A percentile compares a stretch with the other conserved stretches of the same genome.
Conservation (phyloP, 306 rosid species). For the Pyrus pyrifolia region DNA sequence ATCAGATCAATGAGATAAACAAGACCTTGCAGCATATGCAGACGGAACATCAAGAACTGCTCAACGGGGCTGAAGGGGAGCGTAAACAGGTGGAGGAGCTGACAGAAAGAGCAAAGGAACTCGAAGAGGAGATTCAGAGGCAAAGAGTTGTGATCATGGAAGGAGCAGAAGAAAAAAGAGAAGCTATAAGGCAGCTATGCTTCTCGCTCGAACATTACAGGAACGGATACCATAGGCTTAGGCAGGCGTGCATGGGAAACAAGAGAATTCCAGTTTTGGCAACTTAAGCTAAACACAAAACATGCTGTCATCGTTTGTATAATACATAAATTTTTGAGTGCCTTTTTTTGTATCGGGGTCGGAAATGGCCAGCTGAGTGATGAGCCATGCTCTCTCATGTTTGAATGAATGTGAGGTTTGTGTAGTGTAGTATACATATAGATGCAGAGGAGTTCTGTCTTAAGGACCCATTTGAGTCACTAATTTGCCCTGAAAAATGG, state of each 20-base stretch:
- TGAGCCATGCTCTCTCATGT: conserved; percentile 2
- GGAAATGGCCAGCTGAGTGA: not conserved
- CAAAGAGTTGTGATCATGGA: conserved; percentile 49
- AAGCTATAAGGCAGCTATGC: conserved; percentile 87
- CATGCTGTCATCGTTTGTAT: conserved; percentile 8
- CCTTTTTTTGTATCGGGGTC: conserved; percentile 2
- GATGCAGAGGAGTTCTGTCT: conserved; percentile 1
- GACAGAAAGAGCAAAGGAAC: conserved; percentile 38
- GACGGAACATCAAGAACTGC: conserved; percentile 42
- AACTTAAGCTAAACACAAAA: conserved; percentile 16
- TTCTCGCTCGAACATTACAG: conserved; percentile 83
- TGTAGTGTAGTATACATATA: not conserved
- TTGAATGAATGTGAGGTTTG: not conserved
- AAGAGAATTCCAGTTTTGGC: conserved; percentile 61
- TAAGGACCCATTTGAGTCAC: conserved; percentile 3
- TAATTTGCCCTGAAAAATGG: not conserved
- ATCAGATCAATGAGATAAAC: conserved; percentile 28
- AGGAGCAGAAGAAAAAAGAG: conserved; percentile 86
- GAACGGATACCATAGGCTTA: conserved; percentile 48
- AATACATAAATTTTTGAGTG: conserved; percentile 4
- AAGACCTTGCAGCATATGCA: conserved; percentile 44
- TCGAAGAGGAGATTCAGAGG: conserved; percentile 64
- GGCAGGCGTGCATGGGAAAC: conserved; percentile 44
- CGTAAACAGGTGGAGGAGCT: conserved; percentile 40
- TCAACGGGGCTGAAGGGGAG: conserved; percentile 38